Base-by-base conservation (phyloP, 306 rosid genomes). In the Dalbergia cochinchinensis region DNA sequence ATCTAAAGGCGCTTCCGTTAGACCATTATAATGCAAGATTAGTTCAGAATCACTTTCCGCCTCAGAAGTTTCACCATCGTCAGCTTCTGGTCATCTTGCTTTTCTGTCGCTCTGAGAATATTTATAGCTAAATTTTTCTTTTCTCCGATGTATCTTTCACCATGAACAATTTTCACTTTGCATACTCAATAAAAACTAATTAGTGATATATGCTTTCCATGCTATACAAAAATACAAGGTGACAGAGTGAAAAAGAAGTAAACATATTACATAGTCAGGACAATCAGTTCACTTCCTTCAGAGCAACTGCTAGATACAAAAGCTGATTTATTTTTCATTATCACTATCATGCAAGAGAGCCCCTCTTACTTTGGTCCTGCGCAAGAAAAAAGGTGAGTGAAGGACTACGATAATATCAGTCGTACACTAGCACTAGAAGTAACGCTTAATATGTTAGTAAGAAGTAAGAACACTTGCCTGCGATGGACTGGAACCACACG, bases 291-390 rank as follows among this genome's bases (percentile, higher is more conserved):
- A 19, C 61, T 68, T 71, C 65, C 80, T 35, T 45, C 10, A 7
- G 37, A 69, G 35, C 63, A 59, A 53, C 69, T 60, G 31, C 45
- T 50, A 26, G 45, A 57, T n/a, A 15, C 18, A 37, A 65, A 19
- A 74, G 71, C 53, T 8, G 61, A 55, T 45, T 58, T 71, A 59
- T 62, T 44, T 42, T 60, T 74, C 87, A 50, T 84, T 6, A 61
- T 73, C 97, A 2, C 86, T 82, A 84, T 88, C 88, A 73, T 79
- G 91, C 85, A 93, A 84, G 75, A 90, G 76, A 14, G 86, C 97
- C 19, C 97, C 98, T 80, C 97, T 85, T 65, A 90, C 86, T 84
- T 88, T 93, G 61, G 97, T 85, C 89, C 98, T 90, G 94, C 80
- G 31, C 72, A 79, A 82, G 45, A 73, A 41, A 72, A 70, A 63